Conservation (phyloP, 306 rosid genomes). For the Oemleria cerasiformis region DNA sequence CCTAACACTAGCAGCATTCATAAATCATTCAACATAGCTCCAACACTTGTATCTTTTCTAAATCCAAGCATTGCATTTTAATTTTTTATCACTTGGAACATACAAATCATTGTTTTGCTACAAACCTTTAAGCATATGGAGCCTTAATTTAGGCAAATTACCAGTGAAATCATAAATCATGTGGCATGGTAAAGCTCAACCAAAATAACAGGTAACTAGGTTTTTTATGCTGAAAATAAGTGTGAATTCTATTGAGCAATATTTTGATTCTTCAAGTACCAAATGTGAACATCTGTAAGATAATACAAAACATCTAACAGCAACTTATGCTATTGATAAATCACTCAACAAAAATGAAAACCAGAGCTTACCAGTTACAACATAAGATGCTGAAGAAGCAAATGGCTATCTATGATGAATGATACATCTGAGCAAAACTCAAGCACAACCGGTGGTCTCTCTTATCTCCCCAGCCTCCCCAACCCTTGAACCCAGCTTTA, state of each 20-base stretch:
- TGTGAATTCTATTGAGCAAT: not conserved
- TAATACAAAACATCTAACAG: conserved; percentile 8
- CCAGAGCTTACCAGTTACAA: conserved; percentile 26
- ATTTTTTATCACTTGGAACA: not conserved
- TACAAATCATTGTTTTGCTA: not conserved
- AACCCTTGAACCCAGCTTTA: conserved; percentile 87
- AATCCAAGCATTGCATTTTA: not conserved
- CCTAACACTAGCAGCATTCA: too few species aligned
- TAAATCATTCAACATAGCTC: too few species aligned
- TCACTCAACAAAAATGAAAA: conserved; percentile 24
- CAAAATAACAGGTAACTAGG: not conserved
- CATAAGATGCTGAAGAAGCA: conserved; percentile 16
- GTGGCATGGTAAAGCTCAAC: not conserved
- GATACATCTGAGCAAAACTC: conserved; percentile 73
- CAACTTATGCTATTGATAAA: not conserved
- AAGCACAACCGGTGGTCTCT: conserved; percentile 79
- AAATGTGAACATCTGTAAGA: not conserved
- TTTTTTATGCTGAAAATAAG: not conserved
- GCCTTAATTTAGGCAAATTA: not conserved
- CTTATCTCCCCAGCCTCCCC: conserved; percentile 99
- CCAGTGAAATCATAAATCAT: not conserved
- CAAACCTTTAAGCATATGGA: not conserved
- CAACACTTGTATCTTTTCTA: too few species aligned
- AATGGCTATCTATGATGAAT: conserved; percentile 26
- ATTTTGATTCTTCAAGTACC: not conserved